phyloP scores from a whole-genome alignment of 2,329 filamentous ascomycete genomes.

The Monosporascus sp. region DNA sequence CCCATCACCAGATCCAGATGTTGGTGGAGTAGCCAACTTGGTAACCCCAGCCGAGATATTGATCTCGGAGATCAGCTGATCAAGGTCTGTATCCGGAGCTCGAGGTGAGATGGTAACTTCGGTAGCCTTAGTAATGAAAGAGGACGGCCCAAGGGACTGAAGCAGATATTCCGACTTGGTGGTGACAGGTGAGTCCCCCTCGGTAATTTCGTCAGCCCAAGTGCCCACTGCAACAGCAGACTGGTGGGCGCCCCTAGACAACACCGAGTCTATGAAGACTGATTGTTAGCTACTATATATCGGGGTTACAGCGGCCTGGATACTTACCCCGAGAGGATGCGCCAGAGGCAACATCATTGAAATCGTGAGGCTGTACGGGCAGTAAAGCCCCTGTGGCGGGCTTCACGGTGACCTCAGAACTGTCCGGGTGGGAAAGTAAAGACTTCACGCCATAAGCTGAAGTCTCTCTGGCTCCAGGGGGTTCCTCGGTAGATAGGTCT shows the following conservation, averaged over 20 bases:
- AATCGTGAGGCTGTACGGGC: slow-evolving; percentile 15
- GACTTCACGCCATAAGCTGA: slow-evolving; percentile 21
- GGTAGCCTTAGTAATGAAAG: slow-evolving; percentile 37
- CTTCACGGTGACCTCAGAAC: slow-evolving; percentile 14
- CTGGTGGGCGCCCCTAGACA: slow-evolving; percentile 39
- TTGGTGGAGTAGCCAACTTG: slow-evolving; percentile 22
- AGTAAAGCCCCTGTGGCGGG: slow-evolving; percentile 9
- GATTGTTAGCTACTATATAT: slow-evolving; percentile 10
- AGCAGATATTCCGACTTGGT: slow-evolving; percentile 28
- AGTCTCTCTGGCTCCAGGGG: slow-evolving; percentile 10
- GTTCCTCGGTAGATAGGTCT: slow-evolving; percentile 2
- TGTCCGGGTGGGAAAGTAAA: slow-evolving; percentile 16
- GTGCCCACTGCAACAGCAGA: slow-evolving; percentile 27
- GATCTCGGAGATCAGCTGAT: slow-evolving; percentile 31
- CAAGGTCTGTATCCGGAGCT: slow-evolving; percentile 26
- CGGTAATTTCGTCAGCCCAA: slow-evolving; percentile 25
- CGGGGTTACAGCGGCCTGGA: neutral
- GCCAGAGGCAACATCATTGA: slow-evolving; percentile 15
- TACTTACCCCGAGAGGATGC: slow-evolving; percentile 31
- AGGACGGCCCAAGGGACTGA: slow-evolving; percentile 36
- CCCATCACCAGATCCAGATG: slow-evolving; percentile 23
- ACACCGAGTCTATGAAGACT: slow-evolving; percentile 34
- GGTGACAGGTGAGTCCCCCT: slow-evolving; percentile 21
- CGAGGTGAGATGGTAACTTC: slow-evolving; percentile 32
- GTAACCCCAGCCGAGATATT: slow-evolving; percentile 29